phyloP scores from a whole-genome alignment of 2,329 filamentous ascomycete species.

The Aspergillus felis region DNA sequence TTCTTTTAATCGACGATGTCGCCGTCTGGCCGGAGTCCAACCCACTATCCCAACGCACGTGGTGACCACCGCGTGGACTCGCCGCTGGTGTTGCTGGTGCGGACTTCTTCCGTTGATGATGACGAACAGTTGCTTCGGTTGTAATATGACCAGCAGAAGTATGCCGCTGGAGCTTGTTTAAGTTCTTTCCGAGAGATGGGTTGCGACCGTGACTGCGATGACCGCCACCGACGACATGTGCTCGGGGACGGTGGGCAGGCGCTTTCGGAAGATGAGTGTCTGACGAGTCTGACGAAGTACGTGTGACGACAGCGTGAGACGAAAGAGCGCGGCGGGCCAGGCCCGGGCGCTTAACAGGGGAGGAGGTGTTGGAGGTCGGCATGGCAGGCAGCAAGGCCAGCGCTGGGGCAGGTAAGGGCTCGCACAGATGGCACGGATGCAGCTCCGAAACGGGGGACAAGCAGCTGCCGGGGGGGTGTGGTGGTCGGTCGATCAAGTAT shows the following conservation, averaged over 20 bases:
- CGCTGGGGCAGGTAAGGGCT: not conserved
- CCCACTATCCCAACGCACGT: constrained; percentile 42
- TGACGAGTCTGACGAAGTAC: constrained; percentile 25
- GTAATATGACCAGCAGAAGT: constrained; percentile 28
- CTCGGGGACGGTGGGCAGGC: constrained; percentile 31
- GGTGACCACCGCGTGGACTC: constrained; percentile 36
- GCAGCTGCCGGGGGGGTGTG: constrained; percentile 9
- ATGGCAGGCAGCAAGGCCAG: constrained; percentile 13
- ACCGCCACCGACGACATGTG: constrained; percentile 41
- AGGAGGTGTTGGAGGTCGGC: constrained; percentile 30
- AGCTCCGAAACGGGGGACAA: constrained; percentile 14
- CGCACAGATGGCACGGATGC: constrained; percentile 2
- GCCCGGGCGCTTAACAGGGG: constrained; percentile 38
- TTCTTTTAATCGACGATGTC: constrained; percentile 41
- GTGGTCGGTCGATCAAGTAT: constrained; percentile 4
- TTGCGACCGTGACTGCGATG: constrained; percentile 41
- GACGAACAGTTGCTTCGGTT: constrained; percentile 28
- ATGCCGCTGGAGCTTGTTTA: constrained; percentile 40
- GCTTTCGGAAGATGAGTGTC: constrained; percentile 29
- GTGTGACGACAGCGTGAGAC: constrained; percentile 38
- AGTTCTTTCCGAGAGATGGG: constrained; percentile 41
- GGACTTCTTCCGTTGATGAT: constrained; percentile 46
- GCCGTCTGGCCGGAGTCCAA: constrained; percentile 31
- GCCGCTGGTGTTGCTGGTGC: constrained; percentile 41
- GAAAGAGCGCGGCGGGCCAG: constrained; percentile 39